Percentiles rank a stretch among this genome's conserved stretches.
Evolutionary conservation across 495 filamentous ascomycete species (phyloP).

Genomic region (Friedmanniomyces simplex): DNA sequence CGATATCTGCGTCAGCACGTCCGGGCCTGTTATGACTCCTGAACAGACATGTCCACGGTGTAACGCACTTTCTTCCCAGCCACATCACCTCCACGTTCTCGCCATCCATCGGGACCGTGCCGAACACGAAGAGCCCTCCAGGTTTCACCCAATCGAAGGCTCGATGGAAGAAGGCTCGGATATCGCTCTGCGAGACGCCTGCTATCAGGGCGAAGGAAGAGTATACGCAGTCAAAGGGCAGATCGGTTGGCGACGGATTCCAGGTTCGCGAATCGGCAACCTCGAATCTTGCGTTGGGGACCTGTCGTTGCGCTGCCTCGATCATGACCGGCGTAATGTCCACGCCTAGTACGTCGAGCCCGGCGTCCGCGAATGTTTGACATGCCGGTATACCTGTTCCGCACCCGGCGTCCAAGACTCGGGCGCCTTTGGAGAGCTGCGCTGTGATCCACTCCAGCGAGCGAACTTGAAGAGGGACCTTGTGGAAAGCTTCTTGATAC

Average conservation of each 20-base stretch:
- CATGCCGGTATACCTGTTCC: not conserved
- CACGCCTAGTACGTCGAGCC: not conserved
- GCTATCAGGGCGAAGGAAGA: not conserved
- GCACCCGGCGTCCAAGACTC: not conserved
- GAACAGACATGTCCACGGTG: too few relatives aligned
- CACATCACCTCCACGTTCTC: not conserved
- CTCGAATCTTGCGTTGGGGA: not conserved
- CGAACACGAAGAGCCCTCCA: not conserved
- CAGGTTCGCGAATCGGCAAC: not conserved
- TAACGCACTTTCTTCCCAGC: not conserved
- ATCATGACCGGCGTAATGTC: conserved; percentile 1
- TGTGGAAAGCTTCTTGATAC: not conserved
- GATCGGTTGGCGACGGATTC: not conserved
- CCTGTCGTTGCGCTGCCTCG: not conserved
- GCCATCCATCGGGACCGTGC: not conserved
- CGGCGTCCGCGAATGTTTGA: not conserved
- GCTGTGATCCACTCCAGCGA: not conserved
- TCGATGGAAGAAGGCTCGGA: not conserved
- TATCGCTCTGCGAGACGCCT: not conserved
- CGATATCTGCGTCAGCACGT: not conserved
- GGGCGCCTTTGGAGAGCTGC: not conserved
- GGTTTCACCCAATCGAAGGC: not conserved
- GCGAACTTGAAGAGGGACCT: not conserved
- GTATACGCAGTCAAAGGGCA: not conserved
- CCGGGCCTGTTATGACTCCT: too few relatives aligned